Evolutionary conservation across 176 grass and related monocot genomes (phyloP), one percentile per base, ranked within the genome.

Genomic region (Puya raimondii): DNA sequence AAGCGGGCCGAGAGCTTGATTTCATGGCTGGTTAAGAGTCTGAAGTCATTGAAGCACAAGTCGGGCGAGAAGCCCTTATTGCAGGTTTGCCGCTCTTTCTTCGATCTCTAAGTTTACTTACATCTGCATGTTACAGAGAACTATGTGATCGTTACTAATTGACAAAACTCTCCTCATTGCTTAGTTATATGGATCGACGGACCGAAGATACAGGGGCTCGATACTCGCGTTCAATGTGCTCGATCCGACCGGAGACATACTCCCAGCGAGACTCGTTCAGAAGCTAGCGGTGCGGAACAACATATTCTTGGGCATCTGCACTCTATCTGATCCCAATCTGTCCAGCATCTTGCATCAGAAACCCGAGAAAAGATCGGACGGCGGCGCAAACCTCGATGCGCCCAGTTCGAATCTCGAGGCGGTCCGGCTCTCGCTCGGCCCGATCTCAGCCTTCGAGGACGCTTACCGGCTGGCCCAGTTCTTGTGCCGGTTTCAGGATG

Each of bases 21-120:
- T 6, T 3, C 58, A 21, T 63, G 58, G 58, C 18, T 63, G 58
- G 58, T 63, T 23, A 63, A 11, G 58, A 23, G 10, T 63, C 58
- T 63, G 0, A 63, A 63, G 58, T 63, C 58, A 63, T 63, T 63
- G 58, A 63, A 63, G 58, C 58, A 63, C 58, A 63, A 23, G 58
- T 23, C 23, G 58, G 18, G 23, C 18, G 58, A 63, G 58, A 63
- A 63, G 58, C 58, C 58, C 11, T 23, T 63, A 23, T 12, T 63
- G 58, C 58, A 63, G 58, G 58, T 63, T 23, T 17, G 58, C 12
- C 23, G 17, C 18, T 63, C 58, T 63, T 63, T 21, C 58, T 63
- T 63, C 12, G 11, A 17, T 63, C 23, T 23, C 11, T 3, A 21
- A 2, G 23, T 63, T 3, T 9, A 0, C 33, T 42, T 42, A 7